Percentiles rank a stretch among this genome's conserved stretches.
Evolutionary conservation across 2,329 filamentous ascomycete species (phyloP).

Genomic region (Zymoseptoria passerinii): DNA sequence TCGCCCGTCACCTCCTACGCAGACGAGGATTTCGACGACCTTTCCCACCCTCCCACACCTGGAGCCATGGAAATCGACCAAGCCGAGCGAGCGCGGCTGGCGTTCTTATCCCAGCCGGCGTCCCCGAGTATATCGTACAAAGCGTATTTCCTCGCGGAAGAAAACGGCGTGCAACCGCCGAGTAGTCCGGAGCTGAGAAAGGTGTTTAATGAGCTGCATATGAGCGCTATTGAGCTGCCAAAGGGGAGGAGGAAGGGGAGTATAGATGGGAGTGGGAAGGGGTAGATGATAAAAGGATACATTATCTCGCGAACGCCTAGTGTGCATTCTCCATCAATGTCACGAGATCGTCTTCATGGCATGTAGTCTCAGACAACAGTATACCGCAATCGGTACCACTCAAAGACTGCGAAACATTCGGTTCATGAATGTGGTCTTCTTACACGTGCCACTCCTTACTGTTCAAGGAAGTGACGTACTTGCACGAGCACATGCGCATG

Average conservation of each 20-base stretch:
- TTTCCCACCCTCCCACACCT: neutral
- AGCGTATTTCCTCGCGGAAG: slow-evolving; percentile 2
- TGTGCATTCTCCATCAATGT: neutral
- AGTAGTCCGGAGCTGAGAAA: slow-evolving; percentile 9
- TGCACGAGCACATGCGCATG: neutral
- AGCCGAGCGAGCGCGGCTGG: slow-evolving; percentile 3
- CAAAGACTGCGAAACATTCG: too few species aligned
- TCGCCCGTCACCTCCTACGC: slow-evolving; percentile 17
- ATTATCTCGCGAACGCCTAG: too few species aligned
- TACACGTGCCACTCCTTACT: neutral
- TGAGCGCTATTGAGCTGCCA: slow-evolving; percentile 10
- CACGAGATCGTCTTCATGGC: too few species aligned
- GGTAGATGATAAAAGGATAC: neutral
- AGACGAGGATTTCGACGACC: slow-evolving; percentile 13
- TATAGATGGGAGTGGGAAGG: neutral
- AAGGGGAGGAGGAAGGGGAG: slow-evolving; percentile 1
- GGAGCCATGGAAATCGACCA: slow-evolving; percentile 6
- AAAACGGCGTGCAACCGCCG: slow-evolving; percentile 1
- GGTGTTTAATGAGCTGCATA: slow-evolving; percentile 10
- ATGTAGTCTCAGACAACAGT: too few species aligned
- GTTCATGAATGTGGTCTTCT: neutral
- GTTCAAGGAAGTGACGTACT: neutral
- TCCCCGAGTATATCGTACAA: slow-evolving; percentile 18
- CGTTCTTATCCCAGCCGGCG: slow-evolving; percentile 16
- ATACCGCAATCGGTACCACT: too few species aligned